Base-by-base conservation (phyloP, 2,329 filamentous ascomycete genomes). In the Ascochyta fabae region DNA sequence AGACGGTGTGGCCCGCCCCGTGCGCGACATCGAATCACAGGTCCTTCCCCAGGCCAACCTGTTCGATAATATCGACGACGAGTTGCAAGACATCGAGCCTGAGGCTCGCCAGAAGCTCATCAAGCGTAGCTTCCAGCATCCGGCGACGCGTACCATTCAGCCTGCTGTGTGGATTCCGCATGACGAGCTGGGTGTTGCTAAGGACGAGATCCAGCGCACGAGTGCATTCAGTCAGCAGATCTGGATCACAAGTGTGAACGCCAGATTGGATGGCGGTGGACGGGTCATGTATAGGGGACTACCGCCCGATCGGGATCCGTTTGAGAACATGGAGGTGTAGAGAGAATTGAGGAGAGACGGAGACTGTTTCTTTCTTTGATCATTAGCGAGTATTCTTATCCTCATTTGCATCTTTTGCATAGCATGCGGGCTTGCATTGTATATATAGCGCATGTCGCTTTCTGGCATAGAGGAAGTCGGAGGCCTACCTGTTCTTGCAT, bases 161-260 rank as follows among this genome's bases (percentile, higher is more conserved):
- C 95, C 95, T 0, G 91, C 91, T 0, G 88, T 99, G 24, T 99
- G 95, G 95, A 91, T 99, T 40, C 95, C 95, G 0, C 86, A 89
- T 10, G 95, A 99, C 70, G 90, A 95, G 63, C 77, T 98, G 5
- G 95, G 95, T 5, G 85, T 99, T 53, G 92, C 90, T 62, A 92
- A 96, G 66, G 94, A 98, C 65, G 95, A 99, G 79, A 89, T 98
- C 40, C 83, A 83, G 68, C 83, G 90, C 33, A 96, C 92, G 6
- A 84, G 88, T 61, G 81, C 83, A 43, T 90, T 92, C 72, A 94
- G 90, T 56, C 82, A 78, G 36, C 81, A 83, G 62, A 89, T 98
- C 48, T 96, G 92, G 90, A 92, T 98, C 71, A 96, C 91, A 67
- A 97, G 97, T 74, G 90, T 96, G 73, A 92, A 92, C 55, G 92